Evolutionary conservation across 2,329 filamentous ascomycete species (phyloP), one percentile per base, ranked within the genome.

Genomic region (Penicillium carneum): DNA sequence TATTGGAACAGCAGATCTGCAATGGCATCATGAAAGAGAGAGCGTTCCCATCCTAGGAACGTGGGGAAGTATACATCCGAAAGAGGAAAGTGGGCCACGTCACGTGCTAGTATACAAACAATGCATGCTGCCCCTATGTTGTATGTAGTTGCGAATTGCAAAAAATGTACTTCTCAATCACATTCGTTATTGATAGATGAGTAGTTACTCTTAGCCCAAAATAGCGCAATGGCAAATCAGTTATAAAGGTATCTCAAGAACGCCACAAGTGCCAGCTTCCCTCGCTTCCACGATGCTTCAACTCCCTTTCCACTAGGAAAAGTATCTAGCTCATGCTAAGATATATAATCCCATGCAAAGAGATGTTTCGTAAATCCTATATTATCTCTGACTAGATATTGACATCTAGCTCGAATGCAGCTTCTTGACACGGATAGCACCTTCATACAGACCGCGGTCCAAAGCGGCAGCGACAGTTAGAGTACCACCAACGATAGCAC

Each of bases 381-480:
- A 20, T 18, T 18, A 48, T 45, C 18, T 43, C 26, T 26, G 38
- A 20, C 33, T n/a, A 47, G 57, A 58, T 41, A 26, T 18, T 12
- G 18, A 23, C 16, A 38, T 51, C 76, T 77, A 89, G 68, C 79
- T 83, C 48, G 84, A 82, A 74, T 90, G 92, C 76, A 97, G 78
- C 85, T 99, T 99, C 86, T 90, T 96, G 66, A 98, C 83, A 74
- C 90, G 87, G 60, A 89, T 87, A 2, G 87, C 86, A 43, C 95
- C 95, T 80, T 99, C 95, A 72, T 97, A 99, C 63, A 98, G 79
- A 51, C 90, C 91, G 59, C 96, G 87, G 76, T 99, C 95, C 34
- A 99, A 83, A 4, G 95, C 95, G 6, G 96, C 95, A 11, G 95
- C 95, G 18, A 99, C 95, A 0, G 95, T 99, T 68, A 99, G 80